Evolutionary conservation across 2,329 filamentous ascomycete genomes (phyloP), one percentile per base, ranked within the genome.

Genomic region (Fusarium anguioides): DNA sequence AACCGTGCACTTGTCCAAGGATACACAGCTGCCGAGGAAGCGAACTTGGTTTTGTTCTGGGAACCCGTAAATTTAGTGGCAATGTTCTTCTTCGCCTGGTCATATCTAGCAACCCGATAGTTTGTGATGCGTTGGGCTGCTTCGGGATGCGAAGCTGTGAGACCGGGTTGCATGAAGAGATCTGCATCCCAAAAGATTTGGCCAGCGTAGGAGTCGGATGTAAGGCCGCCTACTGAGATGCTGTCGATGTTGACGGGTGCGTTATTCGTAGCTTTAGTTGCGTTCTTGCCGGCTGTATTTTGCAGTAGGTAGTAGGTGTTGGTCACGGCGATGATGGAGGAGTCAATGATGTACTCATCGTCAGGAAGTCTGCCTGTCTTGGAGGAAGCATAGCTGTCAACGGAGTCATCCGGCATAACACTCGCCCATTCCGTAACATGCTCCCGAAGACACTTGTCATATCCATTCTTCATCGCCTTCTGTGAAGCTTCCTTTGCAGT

Each of bases 141-240:
- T 39, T 57, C 54, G 0, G 54, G 54, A 4, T 57, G 54, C 0
- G 54, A 57, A 3, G 54, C 39, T 8, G 49, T 55, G 4, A 57
- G 49, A 5, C 54, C 49, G 2, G 54, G 54, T 26, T 57, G 54
- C 54, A 57, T 57, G 1, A 55, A 57, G 8, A 57, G 49, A 9
- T 57, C 54, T 0, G 54, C 54, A 5, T 57, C 54, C 54, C 54
- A 57, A 15, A 57, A 57, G 5, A 57, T 20, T 2, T 55, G 2
- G 6, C 54, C 54, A 3, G 54, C 54, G 4, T 57, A 57, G 1
- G 54, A 57, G 20, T 57, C 54, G 1, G 54, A 57, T 5, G 54
- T 57, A 4, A 57, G 49, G 1, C 54, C 49, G 2, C 54, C 54
- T 0, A 57, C 54, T 0, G 54, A 57, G n/a, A 57, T 57, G 11